Percentiles rank a stretch among this genome's conserved stretches.
Conservation (phyloP, 176 grass and related monocot genomes). For the Leersia perrieri region DNA sequence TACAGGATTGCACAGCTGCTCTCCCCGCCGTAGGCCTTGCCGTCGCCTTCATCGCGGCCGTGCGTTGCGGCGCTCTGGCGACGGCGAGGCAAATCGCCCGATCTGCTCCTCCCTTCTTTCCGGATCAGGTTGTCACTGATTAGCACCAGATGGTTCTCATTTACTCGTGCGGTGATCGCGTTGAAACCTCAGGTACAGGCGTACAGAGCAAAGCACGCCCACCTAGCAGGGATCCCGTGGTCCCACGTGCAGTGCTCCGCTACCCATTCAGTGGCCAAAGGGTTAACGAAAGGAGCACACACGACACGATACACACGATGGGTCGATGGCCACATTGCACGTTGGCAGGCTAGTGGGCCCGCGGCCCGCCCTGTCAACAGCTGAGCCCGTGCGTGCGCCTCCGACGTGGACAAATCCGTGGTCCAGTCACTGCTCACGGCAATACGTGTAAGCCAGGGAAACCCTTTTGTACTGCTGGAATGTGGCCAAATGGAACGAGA, state of each 20-base stretch:
- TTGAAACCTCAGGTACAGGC: neutral
- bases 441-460: neutral
- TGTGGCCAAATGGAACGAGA: neutral
- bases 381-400: neutral
- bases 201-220: neutral
- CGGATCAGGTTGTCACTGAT: neutral
- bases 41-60: too few relatives aligned
- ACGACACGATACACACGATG: too few relatives aligned
- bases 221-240: slow-evolving; percentile 17
- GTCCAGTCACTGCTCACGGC: neutral
- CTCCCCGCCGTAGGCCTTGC: too few relatives aligned
- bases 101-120: too few relatives aligned
- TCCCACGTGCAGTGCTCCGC: neutral
- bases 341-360: too few relatives aligned
- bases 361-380: neutral
- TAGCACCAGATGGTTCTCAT: neutral
- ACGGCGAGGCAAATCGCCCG: too few relatives aligned
- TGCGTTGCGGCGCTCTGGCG: too few relatives aligned
- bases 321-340: too few relatives aligned
- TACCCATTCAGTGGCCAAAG: neutral
- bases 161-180: slow-evolving; percentile 30
- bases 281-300: neutral
- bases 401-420: neutral
- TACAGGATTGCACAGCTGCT: too few relatives aligned
- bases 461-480: neutral